These are phyloP conservation scores for Candida caryicola DNA, from an alignment of 805 yeast species.

Conservation along the genomic window DNA sequence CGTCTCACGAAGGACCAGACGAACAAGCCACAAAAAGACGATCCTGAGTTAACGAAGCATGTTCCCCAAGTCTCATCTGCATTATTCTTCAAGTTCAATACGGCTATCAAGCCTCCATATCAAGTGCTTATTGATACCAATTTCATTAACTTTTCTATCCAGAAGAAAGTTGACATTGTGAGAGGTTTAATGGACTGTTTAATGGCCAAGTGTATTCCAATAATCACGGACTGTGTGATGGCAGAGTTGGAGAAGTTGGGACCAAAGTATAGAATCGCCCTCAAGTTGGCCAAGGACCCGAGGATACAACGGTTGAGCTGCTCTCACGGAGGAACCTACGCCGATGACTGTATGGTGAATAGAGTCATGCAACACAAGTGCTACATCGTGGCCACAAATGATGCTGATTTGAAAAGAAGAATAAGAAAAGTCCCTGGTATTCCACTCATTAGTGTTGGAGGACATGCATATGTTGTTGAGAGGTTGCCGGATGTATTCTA, in stretches of 20 bases:
- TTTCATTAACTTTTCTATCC: constrained; percentile 93
- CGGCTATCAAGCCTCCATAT: constrained; percentile 96
- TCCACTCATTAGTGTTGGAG: constrained; percentile 95
- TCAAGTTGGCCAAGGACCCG: constrained; percentile 90
- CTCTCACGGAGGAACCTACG: constrained; percentile 93
- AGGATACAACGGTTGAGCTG: constrained; percentile 84
- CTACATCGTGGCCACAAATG: constrained; percentile 95
- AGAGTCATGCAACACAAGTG: constrained; percentile 96
- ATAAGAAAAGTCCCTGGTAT: constrained; percentile 96
- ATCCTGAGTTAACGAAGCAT: constrained; percentile 57
- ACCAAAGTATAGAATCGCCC: constrained; percentile 89
- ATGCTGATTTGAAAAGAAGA: constrained; percentile 93
- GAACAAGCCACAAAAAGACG: constrained; percentile 42
- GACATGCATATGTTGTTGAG: constrained; percentile 87
- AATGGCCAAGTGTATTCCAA: constrained; percentile 92
- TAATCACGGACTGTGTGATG: constrained; percentile 95
- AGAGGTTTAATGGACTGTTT: constrained; percentile 96
- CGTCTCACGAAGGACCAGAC: constrained; percentile 41
- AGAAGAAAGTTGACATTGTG: constrained; percentile 91
- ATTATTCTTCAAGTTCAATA: constrained; percentile 88
- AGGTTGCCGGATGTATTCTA: constrained; percentile 91
- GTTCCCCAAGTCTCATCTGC: constrained; percentile 95
- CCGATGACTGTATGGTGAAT: constrained; percentile 94
- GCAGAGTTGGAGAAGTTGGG: constrained; percentile 97
- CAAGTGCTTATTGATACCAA: constrained; percentile 95